Evolutionary conservation across 2,329 filamentous ascomycete species (phyloP), one percentile per base, ranked within the genome.

Genomic region (Sphaceloma murrayae): DNA sequence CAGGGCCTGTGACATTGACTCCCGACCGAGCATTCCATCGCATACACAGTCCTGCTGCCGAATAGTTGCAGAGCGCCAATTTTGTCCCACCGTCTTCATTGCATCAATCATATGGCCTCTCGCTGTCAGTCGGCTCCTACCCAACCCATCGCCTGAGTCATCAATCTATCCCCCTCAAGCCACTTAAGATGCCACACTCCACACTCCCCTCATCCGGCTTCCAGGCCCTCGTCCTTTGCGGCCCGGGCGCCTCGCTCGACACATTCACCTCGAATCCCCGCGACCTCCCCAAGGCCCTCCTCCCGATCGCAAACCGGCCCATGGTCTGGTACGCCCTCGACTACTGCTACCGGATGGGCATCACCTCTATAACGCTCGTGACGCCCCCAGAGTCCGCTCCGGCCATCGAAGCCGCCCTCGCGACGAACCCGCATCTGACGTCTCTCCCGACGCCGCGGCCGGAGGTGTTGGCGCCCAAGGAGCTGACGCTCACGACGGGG

Each of bases 301-400:
- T 91, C 5, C 85, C 85, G 4, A 82, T 91, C 48, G 85, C 85
- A 26, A 91, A 91, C 61, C 67, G 85, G 53, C 85, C 85, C 1
- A 91, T 91, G 85, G 80, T 91, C 34, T 89, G 85, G 82, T 91
- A 91, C 60, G 80, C 85, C 4, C 75, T 91, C 30, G 84, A 89
- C 56, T 89, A 85, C 66, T 89, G 84, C 63, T 83, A 86, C 58
- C 77, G 84, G 27, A 84, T 82, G 61, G 84, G 85, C 53, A 77
- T 88, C 52, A 83, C 80, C 56, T 65, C 70, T 52, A 71, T 72
- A 52, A 67, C 80, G 69, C 48, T 82, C 70, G 32, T 82, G 72
- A 59, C 68, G 1, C 67, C 69, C 1, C 62, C 65, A 14, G 68
- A 71, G 52, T 81, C 82, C 3, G 69, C 74, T 34, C 67, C 73